phyloP scores from a whole-genome alignment of 148 eudicot genomes.

The Nepenthes gracilis region DNA sequence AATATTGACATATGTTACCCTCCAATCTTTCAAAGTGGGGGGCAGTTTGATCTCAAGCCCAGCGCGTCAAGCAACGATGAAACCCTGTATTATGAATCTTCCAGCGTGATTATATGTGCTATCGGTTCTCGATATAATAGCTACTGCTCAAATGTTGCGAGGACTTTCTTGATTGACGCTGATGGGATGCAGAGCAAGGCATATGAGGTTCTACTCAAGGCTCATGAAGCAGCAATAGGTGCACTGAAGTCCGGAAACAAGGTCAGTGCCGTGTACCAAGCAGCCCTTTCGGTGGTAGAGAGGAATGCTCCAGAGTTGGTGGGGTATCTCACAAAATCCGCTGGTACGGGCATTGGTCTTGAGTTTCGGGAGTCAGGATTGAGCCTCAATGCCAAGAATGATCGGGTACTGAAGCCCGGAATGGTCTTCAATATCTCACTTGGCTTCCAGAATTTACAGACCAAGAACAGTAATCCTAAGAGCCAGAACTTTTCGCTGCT shows the following conservation, averaged over 20 bases:
- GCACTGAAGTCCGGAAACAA: constrained; percentile 59
- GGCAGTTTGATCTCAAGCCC: constrained; percentile 73
- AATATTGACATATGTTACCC: constrained; percentile 94
- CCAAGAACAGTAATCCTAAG: constrained; percentile 46
- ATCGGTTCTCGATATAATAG: constrained; percentile 77
- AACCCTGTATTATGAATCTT: constrained; percentile 56
- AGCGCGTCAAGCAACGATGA: constrained; percentile 85
- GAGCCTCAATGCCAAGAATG: constrained; percentile 61
- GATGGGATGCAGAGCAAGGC: constrained; percentile 56
- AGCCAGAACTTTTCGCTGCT: constrained; percentile 58
- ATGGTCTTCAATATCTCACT: constrained; percentile 75
- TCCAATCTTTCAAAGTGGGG: constrained; percentile 95
- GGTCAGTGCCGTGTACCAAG: constrained; percentile 41
- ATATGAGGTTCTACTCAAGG: constrained; percentile 64
- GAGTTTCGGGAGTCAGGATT: constrained; percentile 85
- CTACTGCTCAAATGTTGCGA: constrained; percentile 75
- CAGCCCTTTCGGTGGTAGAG: constrained; percentile 62
- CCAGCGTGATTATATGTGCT: constrained; percentile 81
- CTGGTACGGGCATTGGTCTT: constrained; percentile 88
- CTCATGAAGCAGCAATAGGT: constrained; percentile 81
- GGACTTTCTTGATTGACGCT: constrained; percentile 73
- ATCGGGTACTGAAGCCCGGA: constrained; percentile 53
- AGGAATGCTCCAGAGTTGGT: constrained; percentile 69
- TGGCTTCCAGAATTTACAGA: constrained; percentile 74
- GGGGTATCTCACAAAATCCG: constrained; percentile 62